Percentiles rank a stretch among this genome's conserved stretches.
phyloP scores from a whole-genome alignment of 2,329 filamentous ascomycete genomes.

The Plenodomus lindquistii region DNA sequence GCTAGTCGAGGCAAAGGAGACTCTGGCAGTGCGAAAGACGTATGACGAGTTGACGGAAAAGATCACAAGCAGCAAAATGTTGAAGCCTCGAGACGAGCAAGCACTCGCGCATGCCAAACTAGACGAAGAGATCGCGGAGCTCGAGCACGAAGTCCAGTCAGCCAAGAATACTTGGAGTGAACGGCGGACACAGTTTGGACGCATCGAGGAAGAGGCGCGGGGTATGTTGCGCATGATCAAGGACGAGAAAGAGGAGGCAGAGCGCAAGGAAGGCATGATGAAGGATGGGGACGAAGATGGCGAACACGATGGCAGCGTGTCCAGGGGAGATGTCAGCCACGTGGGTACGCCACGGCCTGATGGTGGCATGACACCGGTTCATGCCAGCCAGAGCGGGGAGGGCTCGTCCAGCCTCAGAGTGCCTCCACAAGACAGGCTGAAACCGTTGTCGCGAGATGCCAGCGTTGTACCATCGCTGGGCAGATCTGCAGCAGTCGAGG shows the following conservation, averaged over 20 bases:
- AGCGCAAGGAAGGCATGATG: constrained; percentile 73
- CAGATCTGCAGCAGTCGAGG: constrained; percentile 28
- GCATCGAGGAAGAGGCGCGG: constrained; percentile 90
- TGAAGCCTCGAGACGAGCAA: constrained; percentile 85
- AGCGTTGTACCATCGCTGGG: constrained; percentile 34
- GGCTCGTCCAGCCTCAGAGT: constrained; percentile 31
- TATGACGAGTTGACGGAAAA: constrained; percentile 89
- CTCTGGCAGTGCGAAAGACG: constrained; percentile 75
- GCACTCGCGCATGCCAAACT: constrained; percentile 76
- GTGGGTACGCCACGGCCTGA: constrained; percentile 52
- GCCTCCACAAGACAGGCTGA: constrained; percentile 37
- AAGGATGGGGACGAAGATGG: constrained; percentile 48
- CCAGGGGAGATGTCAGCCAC: constrained; percentile 44
- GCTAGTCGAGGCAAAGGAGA: constrained; percentile 67
- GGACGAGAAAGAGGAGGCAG: constrained; percentile 94
- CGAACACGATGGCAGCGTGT: constrained; percentile 45
- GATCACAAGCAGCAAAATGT: constrained; percentile 78
- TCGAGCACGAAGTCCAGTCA: constrained; percentile 80
- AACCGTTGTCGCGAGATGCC: constrained; percentile 32
- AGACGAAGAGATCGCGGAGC: constrained; percentile 82
- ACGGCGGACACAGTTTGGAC: constrained; percentile 81
- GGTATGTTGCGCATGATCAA: constrained; percentile 81
- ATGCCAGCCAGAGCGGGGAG: constrained; percentile 38
- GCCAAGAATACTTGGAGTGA: constrained; percentile 85
- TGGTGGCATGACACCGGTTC: constrained; percentile 46